phyloP scores from a whole-genome alignment of 306 rosid genomes.

The Vigna unguiculata region DNA sequence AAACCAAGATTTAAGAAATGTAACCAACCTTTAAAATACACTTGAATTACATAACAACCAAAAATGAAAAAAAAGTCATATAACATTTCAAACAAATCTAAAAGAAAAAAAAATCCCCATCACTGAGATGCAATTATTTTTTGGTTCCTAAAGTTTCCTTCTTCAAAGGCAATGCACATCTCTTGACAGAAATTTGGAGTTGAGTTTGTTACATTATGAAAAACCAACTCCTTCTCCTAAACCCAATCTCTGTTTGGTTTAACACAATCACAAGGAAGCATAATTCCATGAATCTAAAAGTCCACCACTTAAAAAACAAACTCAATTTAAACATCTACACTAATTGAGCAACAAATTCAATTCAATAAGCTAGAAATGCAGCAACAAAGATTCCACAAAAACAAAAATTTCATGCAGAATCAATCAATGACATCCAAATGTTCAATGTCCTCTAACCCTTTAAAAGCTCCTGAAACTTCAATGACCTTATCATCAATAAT shows the following conservation, averaged over 20 bases:
- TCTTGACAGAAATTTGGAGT: too few relatives aligned
- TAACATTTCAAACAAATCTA: not conserved
- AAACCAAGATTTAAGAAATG: not conserved
- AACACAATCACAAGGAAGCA: not conserved
- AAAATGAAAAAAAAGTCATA: not conserved
- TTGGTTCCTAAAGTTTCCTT: not conserved
- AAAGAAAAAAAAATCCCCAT: not conserved
- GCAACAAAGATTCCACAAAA: not conserved
- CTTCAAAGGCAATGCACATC: not conserved
- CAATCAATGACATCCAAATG: not conserved
- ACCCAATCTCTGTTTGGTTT: not conserved
- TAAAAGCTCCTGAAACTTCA: not conserved
- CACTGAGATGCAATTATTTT: not conserved
- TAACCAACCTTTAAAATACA: not conserved
- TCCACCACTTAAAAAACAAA: conserved; percentile 42
- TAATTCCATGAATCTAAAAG: conserved; percentile 29
- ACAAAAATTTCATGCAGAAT: not conserved
- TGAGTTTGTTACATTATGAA: not conserved
- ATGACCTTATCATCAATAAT: not conserved
- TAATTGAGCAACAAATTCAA: conserved; percentile 6
- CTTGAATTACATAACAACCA: not conserved
- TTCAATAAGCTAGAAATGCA: not conserved
- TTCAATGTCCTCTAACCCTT: not conserved
- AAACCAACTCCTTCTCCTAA: not conserved
- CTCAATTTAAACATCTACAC: not conserved